phyloP scores from a whole-genome alignment of 2,329 filamentous ascomycete genomes.

The Penicillium fuscoglaucum region DNA sequence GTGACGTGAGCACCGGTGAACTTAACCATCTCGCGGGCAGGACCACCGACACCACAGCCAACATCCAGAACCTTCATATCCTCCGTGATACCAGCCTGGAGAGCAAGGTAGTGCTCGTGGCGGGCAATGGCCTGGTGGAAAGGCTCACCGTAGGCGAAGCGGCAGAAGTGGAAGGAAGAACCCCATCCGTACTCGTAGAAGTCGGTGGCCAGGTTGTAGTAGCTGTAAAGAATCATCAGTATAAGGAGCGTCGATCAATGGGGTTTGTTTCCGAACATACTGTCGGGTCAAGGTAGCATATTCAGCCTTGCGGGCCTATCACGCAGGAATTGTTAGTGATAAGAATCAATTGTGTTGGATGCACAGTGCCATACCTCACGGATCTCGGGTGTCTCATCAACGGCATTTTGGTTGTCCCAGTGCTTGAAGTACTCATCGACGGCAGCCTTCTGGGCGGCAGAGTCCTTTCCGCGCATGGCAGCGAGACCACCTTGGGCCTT shows the following conservation, averaged over 20 bases:
- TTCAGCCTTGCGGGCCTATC: conserved; percentile 73
- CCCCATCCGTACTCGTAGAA: conserved; percentile 97
- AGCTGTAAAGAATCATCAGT: conserved; percentile 52
- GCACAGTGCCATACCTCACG: conserved; percentile 62
- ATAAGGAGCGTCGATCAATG: background rate
- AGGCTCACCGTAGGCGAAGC: conserved; percentile 80
- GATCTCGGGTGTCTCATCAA: conserved; percentile 77
- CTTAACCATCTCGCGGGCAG: conserved; percentile 92
- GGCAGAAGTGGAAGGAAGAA: conserved; percentile 95
- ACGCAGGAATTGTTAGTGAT: conserved; percentile 15
- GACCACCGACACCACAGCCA: conserved; percentile 93
- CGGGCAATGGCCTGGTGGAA: conserved; percentile 91
- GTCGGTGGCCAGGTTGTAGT: conserved; percentile 97
- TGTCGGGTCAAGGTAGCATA: conserved; percentile 93
- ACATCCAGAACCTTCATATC: conserved; percentile 92
- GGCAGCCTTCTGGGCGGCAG: conserved; percentile 73
- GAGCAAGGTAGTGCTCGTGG: conserved; percentile 96
- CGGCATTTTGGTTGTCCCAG: conserved; percentile 81
- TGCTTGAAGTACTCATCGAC: conserved; percentile 95
- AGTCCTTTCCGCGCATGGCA: conserved; percentile 84
- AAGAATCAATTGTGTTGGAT: background rate
- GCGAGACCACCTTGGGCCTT: conserved; percentile 70
- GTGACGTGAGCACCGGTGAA: conserved; percentile 88
- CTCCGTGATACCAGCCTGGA: conserved; percentile 81
- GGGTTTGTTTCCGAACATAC: conserved; percentile 54